These are phyloP conservation scores for Globisporangium spiculum DNA, from an alignment of 352 stramenopile species.

Conservation along the genomic window DNA sequence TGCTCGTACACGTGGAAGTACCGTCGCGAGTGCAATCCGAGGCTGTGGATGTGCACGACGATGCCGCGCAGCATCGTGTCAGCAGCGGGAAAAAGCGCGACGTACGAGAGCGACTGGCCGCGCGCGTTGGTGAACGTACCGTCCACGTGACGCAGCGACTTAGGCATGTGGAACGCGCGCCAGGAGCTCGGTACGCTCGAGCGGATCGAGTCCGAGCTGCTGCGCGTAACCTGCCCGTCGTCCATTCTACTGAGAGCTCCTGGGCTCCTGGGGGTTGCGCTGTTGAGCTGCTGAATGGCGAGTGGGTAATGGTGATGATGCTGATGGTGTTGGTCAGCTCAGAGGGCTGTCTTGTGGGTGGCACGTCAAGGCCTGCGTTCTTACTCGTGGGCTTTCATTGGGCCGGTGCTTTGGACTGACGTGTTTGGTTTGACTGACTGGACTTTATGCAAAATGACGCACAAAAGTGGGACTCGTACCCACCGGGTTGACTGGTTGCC, in stretches of 20 bases:
- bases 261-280: not conserved
- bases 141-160: slow-evolving; percentile 6
- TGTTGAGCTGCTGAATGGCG: not conserved
- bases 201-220: slow-evolving; percentile 1
- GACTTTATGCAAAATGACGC: no score
- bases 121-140: slow-evolving; percentile 12
- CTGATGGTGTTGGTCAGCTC: no score
- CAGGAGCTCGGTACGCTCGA: slow-evolving; percentile 11
- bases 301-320: not conserved
- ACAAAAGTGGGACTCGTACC: no score
- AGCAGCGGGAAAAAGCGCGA: slow-evolving; percentile 12
- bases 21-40: slow-evolving; percentile 14
- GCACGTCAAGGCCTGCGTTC: no score
- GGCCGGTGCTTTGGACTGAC: no score
- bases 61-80: slow-evolving; percentile 19
- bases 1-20: slow-evolving; percentile 17
- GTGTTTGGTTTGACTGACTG: no score
- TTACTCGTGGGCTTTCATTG: no score
- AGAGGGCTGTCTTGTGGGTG: not conserved
- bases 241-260: not conserved
- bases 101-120: slow-evolving; percentile 18
- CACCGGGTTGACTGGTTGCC: no score
- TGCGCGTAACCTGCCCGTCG: not conserved
- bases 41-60: slow-evolving; percentile 22
- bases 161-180: slow-evolving; percentile 5